A percentile compares a stretch with the other conserved stretches of the same genome.
These are phyloP conservation scores for Vigna mungo DNA, from an alignment of 306 rosid genomes.

Conservation along the genomic window DNA sequence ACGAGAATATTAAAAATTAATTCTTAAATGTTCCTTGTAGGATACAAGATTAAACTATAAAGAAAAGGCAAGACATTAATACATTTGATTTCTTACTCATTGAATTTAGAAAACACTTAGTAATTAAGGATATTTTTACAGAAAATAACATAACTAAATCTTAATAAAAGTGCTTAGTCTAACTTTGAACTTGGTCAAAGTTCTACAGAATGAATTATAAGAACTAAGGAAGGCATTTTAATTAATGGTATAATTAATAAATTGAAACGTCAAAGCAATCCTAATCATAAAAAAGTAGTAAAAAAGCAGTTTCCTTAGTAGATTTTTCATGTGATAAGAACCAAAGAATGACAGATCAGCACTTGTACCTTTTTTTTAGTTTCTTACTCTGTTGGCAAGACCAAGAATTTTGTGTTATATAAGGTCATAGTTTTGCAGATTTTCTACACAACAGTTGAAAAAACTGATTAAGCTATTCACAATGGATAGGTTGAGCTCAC, in stretches of 20 bases:
- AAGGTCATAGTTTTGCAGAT: not conserved
- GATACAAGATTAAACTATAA: no score
- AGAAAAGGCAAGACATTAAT: no score
- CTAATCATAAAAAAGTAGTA: not conserved
- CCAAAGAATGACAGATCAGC: not conserved
- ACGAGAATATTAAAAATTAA: no score
- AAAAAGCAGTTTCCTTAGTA: not conserved
- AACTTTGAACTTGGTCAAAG: no score
- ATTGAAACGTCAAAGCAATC: not conserved
- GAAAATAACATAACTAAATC: no score
- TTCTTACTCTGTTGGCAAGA: not conserved
- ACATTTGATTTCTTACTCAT: no score
- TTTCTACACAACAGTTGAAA: not conserved
- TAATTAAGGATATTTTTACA: no score
- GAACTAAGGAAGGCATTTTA: not conserved
- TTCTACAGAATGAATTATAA: not conserved
- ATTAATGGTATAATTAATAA: not conserved
- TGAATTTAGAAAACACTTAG: no score
- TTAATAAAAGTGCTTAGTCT: no score
- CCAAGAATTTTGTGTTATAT: not conserved
- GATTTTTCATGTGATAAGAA: not conserved
- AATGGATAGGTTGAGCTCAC: conserved; percentile 1
- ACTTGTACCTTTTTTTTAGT: not conserved
- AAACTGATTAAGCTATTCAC: not conserved
- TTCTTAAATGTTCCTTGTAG: no score